A percentile compares a stretch with the other conserved stretches of the same genome.
Evolutionary conservation across 2,329 filamentous ascomycete species (phyloP).

Genomic region (Fusarium illudens): DNA sequence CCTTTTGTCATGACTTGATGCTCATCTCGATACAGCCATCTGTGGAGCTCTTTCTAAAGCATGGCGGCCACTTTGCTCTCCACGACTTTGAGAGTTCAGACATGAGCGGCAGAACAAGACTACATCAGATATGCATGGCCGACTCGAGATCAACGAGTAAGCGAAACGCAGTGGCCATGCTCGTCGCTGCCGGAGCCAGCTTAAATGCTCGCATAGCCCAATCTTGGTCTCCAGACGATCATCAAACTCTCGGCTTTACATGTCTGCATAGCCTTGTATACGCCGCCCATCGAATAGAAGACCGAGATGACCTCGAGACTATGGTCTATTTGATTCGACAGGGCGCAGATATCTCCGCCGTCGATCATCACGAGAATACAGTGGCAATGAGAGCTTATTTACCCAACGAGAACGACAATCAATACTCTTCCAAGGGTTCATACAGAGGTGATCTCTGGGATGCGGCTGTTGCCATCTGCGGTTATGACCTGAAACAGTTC

Average conservation of each 20-base stretch:
- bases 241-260: not conserved
- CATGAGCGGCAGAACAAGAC: conserved; percentile 7
- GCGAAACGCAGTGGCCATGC: conserved; percentile 4
- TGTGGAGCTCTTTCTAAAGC: not conserved
- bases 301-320: not conserved
- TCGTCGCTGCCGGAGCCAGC: not conserved
- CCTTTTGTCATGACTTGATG: accelerated
- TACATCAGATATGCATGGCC: conserved; percentile 10
- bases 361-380: conserved; percentile 3
- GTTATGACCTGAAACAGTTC: not conserved
- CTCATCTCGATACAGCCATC: not conserved
- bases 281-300: not conserved
- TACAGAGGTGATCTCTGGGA: conserved; percentile 31
- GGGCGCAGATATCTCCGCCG: not conserved
- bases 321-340: not conserved
- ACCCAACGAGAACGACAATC: conserved; percentile 2
- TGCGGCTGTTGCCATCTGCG: conserved; percentile 9
- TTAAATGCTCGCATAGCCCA: not conserved
- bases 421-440: conserved; percentile 7
- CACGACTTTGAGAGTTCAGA: conserved; percentile 13
- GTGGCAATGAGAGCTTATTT: conserved; percentile 8
- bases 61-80: not conserved
- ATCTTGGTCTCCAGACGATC: conserved; percentile 15
- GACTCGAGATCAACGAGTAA: conserved; percentile 1
- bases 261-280: conserved; percentile 11